Evolutionary conservation across 1,139 yeast genomes (phyloP), one percentile per base, ranked within the genome.

Genomic region (Pichia cactophila): DNA sequence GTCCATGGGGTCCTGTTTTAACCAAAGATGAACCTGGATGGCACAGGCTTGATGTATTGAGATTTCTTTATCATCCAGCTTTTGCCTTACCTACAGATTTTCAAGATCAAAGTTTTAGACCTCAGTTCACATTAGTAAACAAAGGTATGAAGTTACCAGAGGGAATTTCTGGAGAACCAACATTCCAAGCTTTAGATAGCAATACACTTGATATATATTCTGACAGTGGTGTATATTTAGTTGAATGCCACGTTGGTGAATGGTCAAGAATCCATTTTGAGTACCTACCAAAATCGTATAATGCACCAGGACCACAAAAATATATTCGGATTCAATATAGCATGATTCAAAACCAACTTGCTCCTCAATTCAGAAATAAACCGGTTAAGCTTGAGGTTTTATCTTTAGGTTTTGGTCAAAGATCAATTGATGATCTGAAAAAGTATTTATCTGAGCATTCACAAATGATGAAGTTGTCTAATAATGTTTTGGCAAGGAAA

Each of bases 61-160:
- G 96, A 59, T 92, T 85, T 63, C 68, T 88, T 44, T 79, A 78
- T 61, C 97, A 92, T 65, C 95, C 86, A 6, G 78, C 87, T 0
- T 90, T 90, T 65, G 67, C 83, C 2, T 64, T 86, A 31, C 94
- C 95, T 0, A 64, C 71, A 11, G 97, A 92, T 62, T 68, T 58
- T 28, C 40, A 52, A 17, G 70, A 68, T 50, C 55, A 17, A 2
- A 38, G 23, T 1, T 62, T 65, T 46, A 58, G 54, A 48, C 64
- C 67, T 1, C 29, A 8, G 9, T 52, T 44, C 12, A 39, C 54
- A 6, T 36, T 58, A n/a, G 41, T 40, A 6, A 60, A 58, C 42
- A 57, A 60, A 45, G 66, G 66, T 11, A 63, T 64, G 67, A 58
- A 54, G 26, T 47, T 56, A 14, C 58, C 61, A 1, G 11, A 41